Evolutionary conservation across 176 grass and related monocot genomes (phyloP).

Genomic region (Eragrostis nindensis): DNA sequence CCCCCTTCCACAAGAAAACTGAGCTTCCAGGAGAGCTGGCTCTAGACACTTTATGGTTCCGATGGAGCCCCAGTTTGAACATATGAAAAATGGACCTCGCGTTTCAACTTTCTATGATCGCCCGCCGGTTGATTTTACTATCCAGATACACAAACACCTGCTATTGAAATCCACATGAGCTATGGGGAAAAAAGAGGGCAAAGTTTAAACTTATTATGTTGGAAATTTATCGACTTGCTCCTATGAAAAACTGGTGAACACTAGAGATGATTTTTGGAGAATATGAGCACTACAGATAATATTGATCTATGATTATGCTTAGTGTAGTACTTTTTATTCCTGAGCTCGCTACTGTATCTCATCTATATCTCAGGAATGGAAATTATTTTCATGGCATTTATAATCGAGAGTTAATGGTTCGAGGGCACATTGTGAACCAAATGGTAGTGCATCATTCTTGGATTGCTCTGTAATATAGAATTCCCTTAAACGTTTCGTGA

Average conservation of each 20-base stretch:
- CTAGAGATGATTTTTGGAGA: no score
- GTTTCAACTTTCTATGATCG: slow-evolving; percentile 6
- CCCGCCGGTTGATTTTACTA: background rate
- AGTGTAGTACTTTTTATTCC: background rate
- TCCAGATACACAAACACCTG: background rate
- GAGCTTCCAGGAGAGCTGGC: background rate
- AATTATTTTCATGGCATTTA: background rate
- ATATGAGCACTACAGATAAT: no score
- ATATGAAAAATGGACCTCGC: slow-evolving; percentile 12
- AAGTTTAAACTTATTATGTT: no score
- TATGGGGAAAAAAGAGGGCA: no score
- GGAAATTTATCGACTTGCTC: no score
- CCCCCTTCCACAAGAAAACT: slow-evolving; percentile 26
- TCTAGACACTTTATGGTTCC: background rate
- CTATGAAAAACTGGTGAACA: no score
- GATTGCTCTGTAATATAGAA: background rate
- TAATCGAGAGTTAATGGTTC: background rate
- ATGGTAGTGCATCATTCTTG: background rate
- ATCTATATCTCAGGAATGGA: background rate
- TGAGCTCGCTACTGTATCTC: background rate
- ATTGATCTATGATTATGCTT: background rate
- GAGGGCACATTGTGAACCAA: background rate
- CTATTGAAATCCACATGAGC: no score
- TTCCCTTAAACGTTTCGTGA: slow-evolving; percentile 1
- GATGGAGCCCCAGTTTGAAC: background rate